Base-by-base conservation (phyloP, 495 filamentous ascomycete genomes). In the Hypomontagnella submonticulosa region DNA sequence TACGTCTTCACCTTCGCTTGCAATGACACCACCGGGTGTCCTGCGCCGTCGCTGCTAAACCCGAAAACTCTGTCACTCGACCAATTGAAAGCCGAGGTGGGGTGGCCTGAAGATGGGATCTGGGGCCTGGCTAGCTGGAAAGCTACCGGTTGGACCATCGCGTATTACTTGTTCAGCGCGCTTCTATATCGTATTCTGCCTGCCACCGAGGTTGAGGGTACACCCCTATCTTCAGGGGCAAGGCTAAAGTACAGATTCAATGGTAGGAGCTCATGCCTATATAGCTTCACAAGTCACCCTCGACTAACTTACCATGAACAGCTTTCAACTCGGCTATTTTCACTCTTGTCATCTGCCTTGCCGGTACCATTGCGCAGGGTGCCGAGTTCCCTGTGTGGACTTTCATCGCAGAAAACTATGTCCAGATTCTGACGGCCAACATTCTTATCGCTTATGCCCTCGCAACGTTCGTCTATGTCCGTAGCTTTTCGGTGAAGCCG, bases 11-110 rank as follows among this genome's bases (percentile, higher is more conserved):
- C 87, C 34, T 97, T 97, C 72, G 77, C 91, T 66, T 97, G 95
- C 83, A 98, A 97, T 73, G 95, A 97, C 72, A 75, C 93, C 61
- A 87, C 92, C 23, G 95, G 96, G 52, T 98, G 96, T 68, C 96
- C 95, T 10, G 87, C 91, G 5, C 92, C 93, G 7, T 93, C 89
- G n/a, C 80, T 95, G 20, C 84, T 97, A 47, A 82, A 84, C 53
- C 92, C 93, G 32, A 88, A 84, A 42, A 87, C 86, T 18, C 78
- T 97, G 33, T 85, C 85, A 34, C 79, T 92, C 50, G 85, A 88
- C 11, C 80, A 84, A 69, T 77, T 97, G 69, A 94, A 93, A 74
- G 57, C 78, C 38, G 92, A 97, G 66, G 81, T 89, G 16, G 91
- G 90, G 57, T 97, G 93, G 92, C 89, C 90, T 0, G 75, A 84